Evolutionary conservation across 129 eudicot species (phyloP).

Genomic region (Tagetes patula): DNA sequence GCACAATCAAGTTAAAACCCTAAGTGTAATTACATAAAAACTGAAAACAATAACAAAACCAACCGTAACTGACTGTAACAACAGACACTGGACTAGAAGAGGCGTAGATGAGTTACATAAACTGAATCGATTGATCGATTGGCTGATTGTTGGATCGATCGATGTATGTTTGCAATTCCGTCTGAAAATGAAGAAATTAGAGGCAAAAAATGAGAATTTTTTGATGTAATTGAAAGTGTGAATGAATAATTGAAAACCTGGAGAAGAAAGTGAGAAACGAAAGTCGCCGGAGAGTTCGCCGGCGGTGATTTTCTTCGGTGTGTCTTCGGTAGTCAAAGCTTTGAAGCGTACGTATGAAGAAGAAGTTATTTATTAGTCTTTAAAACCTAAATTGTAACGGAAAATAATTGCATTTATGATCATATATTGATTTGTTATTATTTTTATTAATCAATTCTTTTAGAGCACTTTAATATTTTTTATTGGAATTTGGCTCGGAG

Average conservation of each 20-base stretch:
- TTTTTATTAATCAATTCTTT: background rate
- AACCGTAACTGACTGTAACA: constrained; percentile 13
- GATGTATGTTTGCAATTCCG: constrained; percentile 2
- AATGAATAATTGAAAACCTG: background rate
- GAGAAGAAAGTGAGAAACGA: background rate
- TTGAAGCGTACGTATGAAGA: background rate
- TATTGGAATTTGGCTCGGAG: too few relatives aligned
- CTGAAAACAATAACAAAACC: background rate
- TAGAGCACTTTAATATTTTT: background rate
- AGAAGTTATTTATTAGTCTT: constrained; percentile 15
- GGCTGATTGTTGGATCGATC: constrained; percentile 18
- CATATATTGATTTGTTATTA: background rate
- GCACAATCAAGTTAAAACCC: background rate
- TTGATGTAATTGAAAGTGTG: background rate
- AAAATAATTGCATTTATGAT: background rate
- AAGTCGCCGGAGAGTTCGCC: constrained; percentile 31
- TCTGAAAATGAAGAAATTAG: constrained; percentile 19
- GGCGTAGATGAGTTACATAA: background rate
- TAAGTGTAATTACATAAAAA: background rate
- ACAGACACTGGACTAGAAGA: constrained; percentile 1
- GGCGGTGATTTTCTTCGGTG: constrained; percentile 29
- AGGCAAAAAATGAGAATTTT: constrained; percentile 10
- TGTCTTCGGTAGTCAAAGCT: constrained; percentile 34
- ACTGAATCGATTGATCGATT: constrained; percentile 29
- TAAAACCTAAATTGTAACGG: background rate